Evolutionary conservation across 345 rosid species (phyloP), one percentile per base, ranked within the genome.

Genomic region (rapeseed (Brassica napus)): DNA sequence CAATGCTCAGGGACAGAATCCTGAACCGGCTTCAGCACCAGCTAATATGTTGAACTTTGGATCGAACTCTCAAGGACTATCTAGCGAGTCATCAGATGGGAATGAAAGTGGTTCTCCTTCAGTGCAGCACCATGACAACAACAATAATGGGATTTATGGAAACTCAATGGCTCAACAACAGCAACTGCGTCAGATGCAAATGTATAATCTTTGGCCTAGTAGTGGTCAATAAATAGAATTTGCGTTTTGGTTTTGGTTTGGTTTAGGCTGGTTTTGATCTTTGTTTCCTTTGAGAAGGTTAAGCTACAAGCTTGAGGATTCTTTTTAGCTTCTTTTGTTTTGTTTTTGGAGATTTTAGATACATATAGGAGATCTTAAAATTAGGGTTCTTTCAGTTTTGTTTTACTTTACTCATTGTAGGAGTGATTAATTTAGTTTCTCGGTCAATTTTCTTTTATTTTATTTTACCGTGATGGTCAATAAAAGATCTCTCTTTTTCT

Each of bases 31-130:
- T n/a, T 76, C 88, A 0, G 83, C 83, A 10, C 79, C 84, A 5
- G 73, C 89, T 54, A 89, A 88, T 26, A 88, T 82, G 87, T 71
- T 87, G 84, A 87, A 81, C 84, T 93, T 89, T 55, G 89, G 94
- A 77, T 88, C 93, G 63, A 81, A 86, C 16, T 87, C 97, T 34
- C 91, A 90, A 57, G 96, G 92, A 39, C 87, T 77, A 23, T 87
- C 98, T 1, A 91, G 96, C 2, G 94, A 88, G 49, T 91, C 98
- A 24, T 93, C 96, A 3, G 96, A 87, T 28, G 94, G 86, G 31
- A 87, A 91, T 23, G 97, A 90, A 9, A 81, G 81, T 4, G 71
- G 75, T 37, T 74, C 72, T 62, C 79, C 83, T 15, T 11, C 70
- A 8, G n/a, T 69, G 68, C 71, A 64, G 57, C 57, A n/a, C 1